Conservation (phyloP, 768 basidiomycete species). For the Leccinum disarticulatum region DNA sequence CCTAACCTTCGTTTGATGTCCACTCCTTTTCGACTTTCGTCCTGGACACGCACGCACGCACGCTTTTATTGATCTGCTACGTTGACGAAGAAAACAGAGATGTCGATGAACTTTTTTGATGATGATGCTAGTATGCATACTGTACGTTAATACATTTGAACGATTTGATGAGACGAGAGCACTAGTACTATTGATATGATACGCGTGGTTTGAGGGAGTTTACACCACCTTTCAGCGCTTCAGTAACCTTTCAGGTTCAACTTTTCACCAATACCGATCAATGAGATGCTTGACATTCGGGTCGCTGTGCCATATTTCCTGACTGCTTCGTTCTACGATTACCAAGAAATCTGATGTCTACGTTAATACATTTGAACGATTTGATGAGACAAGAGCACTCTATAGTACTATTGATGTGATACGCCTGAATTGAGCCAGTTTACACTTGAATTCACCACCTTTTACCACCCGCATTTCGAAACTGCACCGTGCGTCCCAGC, state of each 20-base stretch:
- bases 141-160: not conserved
- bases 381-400: not conserved
- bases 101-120: not conserved
- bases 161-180: not conserved
- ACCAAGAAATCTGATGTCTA: not conserved
- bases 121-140: not conserved
- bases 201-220: not conserved
- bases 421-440: not conserved
- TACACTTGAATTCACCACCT: not conserved
- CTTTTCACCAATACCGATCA: not conserved
- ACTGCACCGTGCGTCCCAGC: too few relatives aligned
- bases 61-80: not conserved
- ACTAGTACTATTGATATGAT: not conserved
- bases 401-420: not conserved
- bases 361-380: not conserved
- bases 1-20: not conserved
- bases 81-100: not conserved
- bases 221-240: not conserved
- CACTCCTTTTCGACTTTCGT: not conserved
- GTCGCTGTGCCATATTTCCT: too few relatives aligned
- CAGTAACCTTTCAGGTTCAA: not conserved
- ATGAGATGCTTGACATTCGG: not conserved
- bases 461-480: too few relatives aligned
- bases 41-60: not conserved
- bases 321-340: too few relatives aligned